phyloP scores from a whole-genome alignment of 2,329 filamentous ascomycete genomes.

The Epichloe amarillans region DNA sequence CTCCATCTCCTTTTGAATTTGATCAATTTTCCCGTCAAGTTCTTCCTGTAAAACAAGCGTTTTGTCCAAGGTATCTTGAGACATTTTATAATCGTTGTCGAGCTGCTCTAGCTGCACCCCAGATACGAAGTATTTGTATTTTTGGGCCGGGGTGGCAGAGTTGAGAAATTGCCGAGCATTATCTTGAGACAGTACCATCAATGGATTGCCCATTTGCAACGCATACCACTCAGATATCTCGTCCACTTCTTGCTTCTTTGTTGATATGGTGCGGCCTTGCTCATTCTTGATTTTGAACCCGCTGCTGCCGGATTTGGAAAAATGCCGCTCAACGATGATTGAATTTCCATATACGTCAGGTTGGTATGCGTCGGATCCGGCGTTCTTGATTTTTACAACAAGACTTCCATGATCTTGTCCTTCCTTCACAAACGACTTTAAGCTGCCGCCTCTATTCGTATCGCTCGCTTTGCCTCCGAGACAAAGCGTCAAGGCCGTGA shows the following conservation, averaged over 20 bases:
- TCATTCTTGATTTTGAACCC: constrained; percentile 79
- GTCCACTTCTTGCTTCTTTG: constrained; percentile 75
- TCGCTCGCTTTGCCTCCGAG: constrained; percentile 88
- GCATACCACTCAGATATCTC: constrained; percentile 89
- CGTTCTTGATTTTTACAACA: constrained; percentile 80
- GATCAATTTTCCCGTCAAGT: constrained; percentile 19
- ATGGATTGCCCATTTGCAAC: constrained; percentile 89
- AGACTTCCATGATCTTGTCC: constrained; percentile 66
- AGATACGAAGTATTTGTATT: constrained; percentile 93
- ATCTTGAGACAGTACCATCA: constrained; percentile 92
- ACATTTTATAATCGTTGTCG: constrained; percentile 77
- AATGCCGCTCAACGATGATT: constrained; percentile 85
- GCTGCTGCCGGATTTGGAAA: constrained; percentile 59
- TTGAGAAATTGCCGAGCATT: constrained; percentile 89
- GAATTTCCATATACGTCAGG: constrained; percentile 68
- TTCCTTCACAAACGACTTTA: constrained; percentile 86
- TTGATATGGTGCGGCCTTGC: constrained; percentile 58
- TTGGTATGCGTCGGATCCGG: constrained; percentile 72
- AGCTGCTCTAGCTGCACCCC: constrained; percentile 88
- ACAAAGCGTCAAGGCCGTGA: constrained; percentile 86
- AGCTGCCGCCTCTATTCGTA: constrained; percentile 79
- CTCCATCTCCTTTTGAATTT: constrained; percentile 31
- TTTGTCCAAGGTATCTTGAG: constrained; percentile 65
- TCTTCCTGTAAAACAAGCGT: constrained; percentile 29
- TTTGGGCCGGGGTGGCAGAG: constrained; percentile 64